Conservation (phyloP, 2,329 filamentous ascomycete genomes). For the Phyllachora maydis region DNA sequence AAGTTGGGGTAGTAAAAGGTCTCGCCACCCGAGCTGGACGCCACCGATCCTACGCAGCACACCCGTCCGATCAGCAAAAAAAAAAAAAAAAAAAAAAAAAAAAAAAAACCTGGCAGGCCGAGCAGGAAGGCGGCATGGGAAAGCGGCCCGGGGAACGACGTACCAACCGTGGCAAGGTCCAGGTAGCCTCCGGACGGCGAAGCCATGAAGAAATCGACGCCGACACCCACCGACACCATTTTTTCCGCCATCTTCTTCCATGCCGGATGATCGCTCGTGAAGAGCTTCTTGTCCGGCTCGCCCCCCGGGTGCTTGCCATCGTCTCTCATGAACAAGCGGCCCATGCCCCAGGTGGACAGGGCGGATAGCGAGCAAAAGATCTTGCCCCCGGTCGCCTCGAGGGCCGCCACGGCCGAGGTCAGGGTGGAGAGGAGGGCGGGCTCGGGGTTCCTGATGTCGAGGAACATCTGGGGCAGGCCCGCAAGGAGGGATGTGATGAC, state of each 20-base stretch:
- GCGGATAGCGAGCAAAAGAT: conserved; percentile 71
- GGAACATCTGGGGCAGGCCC: conserved; percentile 70
- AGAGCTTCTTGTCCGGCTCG: conserved; percentile 80
- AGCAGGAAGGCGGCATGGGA: too few species aligned
- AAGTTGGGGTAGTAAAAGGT: conserved; percentile 97
- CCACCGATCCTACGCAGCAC: too few species aligned
- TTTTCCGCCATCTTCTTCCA: conserved; percentile 77
- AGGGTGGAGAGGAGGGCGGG: conserved; percentile 71
- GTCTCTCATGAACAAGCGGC: conserved; percentile 66
- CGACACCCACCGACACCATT: conserved; percentile 72
- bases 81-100: too few species aligned
- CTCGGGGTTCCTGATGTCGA: conserved; percentile 73
- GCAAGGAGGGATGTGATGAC: conserved; percentile 78
- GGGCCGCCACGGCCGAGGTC: conserved; percentile 63
- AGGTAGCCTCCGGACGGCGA: conserved; percentile 80
- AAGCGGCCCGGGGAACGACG: conserved; percentile 13
- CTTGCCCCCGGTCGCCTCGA: conserved; percentile 79
- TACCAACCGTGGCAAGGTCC: conserved; percentile 79
- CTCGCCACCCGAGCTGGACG: conserved; percentile 81
- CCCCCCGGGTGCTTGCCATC: conserved; percentile 71
- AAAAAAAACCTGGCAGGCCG: too few species aligned
- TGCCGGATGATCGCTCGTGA: conserved; percentile 71
- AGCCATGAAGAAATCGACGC: conserved; percentile 86
- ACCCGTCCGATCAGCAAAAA: too few species aligned
- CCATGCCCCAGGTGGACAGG: conserved; percentile 84